Percentiles rank a stretch among this genome's conserved stretches.
phyloP scores from a whole-genome alignment of 1,284 basidiomycete species.

The Porogramme epimiltina region DNA sequence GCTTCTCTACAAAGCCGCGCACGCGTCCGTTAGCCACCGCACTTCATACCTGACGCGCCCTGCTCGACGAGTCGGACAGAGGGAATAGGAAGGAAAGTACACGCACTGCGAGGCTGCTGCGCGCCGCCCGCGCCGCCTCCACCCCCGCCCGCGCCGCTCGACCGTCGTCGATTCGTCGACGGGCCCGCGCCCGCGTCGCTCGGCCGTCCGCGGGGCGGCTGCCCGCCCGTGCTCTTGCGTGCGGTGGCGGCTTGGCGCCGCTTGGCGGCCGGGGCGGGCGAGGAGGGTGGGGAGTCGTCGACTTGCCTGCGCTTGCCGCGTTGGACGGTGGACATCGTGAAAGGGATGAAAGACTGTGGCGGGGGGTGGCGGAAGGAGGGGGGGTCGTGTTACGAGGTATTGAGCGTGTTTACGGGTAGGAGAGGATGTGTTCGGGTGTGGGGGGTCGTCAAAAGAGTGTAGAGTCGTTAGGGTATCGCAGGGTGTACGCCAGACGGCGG shows the following conservation, averaged over 20 bases:
- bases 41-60: background rate
- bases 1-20: constrained; percentile 42
- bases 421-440: background rate
- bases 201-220: constrained; percentile 34
- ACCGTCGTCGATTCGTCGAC: constrained; percentile 12
- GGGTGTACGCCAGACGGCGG: constrained; percentile 1
- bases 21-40: background rate
- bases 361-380: no score
- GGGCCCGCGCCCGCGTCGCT: constrained; percentile 17
- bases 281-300: constrained; percentile 40
- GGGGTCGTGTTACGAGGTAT: no score
- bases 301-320: constrained; percentile 32
- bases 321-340: constrained; percentile 28
- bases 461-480: constrained; percentile 14
- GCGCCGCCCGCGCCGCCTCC: constrained; percentile 4
- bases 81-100: background rate
- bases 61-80: background rate
- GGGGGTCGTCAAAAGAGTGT: background rate
- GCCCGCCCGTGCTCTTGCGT: constrained; percentile 75
- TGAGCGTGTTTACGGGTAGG: no score
- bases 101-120: constrained; percentile 22
- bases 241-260: constrained; percentile 52
- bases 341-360: no score
- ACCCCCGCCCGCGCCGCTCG: constrained; percentile 14
- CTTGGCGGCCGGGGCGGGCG: constrained; percentile 50